Evolutionary conservation across 179 eudicot species (phyloP), one percentile per base, ranked within the genome.

Genomic region (Silene vulgaris): DNA sequence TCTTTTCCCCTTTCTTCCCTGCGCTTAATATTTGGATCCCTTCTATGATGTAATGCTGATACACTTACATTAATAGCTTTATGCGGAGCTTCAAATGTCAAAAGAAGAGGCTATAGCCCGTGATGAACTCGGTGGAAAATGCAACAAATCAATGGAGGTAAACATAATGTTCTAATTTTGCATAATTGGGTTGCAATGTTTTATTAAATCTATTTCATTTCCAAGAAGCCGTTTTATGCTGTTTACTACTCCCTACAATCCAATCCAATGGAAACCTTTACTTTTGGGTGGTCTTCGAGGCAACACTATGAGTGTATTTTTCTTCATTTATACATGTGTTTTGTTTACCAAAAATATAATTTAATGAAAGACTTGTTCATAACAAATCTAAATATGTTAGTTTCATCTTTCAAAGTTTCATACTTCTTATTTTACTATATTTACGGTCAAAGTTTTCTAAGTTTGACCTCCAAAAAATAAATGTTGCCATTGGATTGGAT

Each of bases 51-150:
- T 60, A 57, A 19, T 66, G 29, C 3, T 28, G 61, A 29, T 29
- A 17, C 5, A 35, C 57, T 69, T 69, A 29, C 67, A 56, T 7
- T 63, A 30, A 69, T 70, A 91, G 98, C 89, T 93, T 60, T 79
- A 77, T 78, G 78, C 77, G 74, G 91, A 88, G 80, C 89, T 91
- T 65, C 77, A 85, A 65, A 78, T 77, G 80, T 90, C 90, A 35
- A 85, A 83, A 74, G 87, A 87, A 78, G 96, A 90, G 73, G 93
- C 89, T 43, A 87, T 82, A 61, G 93, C 91, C 76, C 76, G 73
- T 65, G 83, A 82, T 65, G 82, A 83, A 77, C 83, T 86, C 37
- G 65, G 71, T 75, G 85, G 80, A 76, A 79, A 35, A 43, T 37
- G 77, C 67, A 69, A 66, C 63, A 78, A 75, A 77, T 29, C 65